These are phyloP conservation scores for Aspergillus phoenicis DNA, from an alignment of 2,329 filamentous ascomycete genomes.

Conservation along the genomic window DNA sequence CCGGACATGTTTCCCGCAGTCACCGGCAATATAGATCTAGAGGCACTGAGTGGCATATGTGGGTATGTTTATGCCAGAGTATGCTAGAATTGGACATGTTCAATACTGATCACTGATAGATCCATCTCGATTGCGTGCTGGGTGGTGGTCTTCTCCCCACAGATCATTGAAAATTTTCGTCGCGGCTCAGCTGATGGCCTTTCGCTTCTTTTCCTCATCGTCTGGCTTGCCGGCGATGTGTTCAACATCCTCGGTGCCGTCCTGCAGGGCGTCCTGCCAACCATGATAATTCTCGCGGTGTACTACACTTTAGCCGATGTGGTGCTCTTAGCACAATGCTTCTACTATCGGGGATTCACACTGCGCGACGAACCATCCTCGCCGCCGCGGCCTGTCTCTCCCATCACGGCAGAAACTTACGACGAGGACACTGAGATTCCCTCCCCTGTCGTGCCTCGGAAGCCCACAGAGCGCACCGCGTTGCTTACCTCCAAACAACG, in stretches of 20 bases:
- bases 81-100: not conserved
- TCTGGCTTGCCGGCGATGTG: constrained; percentile 92
- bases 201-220: constrained; percentile 85
- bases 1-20: constrained; percentile 43
- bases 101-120: constrained; percentile 46
- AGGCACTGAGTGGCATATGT: constrained; percentile 89
- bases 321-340: constrained; percentile 83
- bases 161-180: constrained; percentile 94
- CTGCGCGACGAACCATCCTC: constrained; percentile 35
- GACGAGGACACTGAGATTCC: constrained; percentile 24
- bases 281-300: constrained; percentile 92
- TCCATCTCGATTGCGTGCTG: constrained; percentile 97
- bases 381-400: constrained; percentile 5
- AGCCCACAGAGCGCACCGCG: constrained; percentile 35
- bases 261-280: constrained; percentile 86
- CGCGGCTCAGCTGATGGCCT: constrained; percentile 82
- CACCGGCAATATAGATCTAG: constrained; percentile 71
- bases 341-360: constrained; percentile 87
- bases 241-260: constrained; percentile 96
- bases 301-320: constrained; percentile 93
- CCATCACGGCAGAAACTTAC: constrained; percentile 13
- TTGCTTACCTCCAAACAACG: constrained; percentile 30
- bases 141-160: constrained; percentile 96
- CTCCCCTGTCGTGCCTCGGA: constrained; percentile 14
- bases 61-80: constrained; percentile 57